Percentiles rank a stretch among this genome's conserved stretches.
Conservation (phyloP, 2,329 filamentous ascomycete genomes). For the Botrytis cinerea region DNA sequence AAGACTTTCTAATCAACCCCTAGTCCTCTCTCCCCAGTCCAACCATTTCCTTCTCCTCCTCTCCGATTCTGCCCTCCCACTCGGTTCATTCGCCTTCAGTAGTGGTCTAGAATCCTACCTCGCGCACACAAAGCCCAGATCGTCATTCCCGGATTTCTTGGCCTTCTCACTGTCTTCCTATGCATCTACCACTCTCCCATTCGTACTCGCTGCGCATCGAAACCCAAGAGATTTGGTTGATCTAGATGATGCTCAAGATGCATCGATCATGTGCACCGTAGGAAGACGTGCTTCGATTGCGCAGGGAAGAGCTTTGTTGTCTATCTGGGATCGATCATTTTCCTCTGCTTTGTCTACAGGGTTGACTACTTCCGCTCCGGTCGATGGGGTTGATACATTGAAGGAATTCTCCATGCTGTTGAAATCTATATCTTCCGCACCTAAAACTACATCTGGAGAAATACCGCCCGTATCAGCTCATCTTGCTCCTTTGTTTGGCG, state of each 20-base stretch:
- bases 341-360: constrained; percentile 43
- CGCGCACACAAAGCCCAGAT: constrained; percentile 58
- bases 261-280: constrained; percentile 76
- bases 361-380: constrained; percentile 25
- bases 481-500: constrained; percentile 70
- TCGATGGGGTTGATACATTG: constrained; percentile 33
- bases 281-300: constrained; percentile 72
- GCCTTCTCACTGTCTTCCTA: constrained; percentile 69
- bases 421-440: constrained; percentile 31
- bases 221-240: constrained; percentile 51
- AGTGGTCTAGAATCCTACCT: constrained; percentile 81
- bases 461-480: constrained; percentile 59
- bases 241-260: constrained; percentile 76
- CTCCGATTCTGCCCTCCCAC: constrained; percentile 76
- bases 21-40: constrained; percentile 34
- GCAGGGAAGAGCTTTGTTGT: constrained; percentile 73
- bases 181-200: constrained; percentile 72
- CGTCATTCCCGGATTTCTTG: constrained; percentile 66
- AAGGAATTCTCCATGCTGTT: constrained; percentile 37
- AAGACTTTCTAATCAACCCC: constrained; percentile 20
- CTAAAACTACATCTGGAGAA: constrained; percentile 25
- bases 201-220: constrained; percentile 68
- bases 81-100: constrained; percentile 87
- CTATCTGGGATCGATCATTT: constrained; percentile 75
- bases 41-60: constrained; percentile 73